Percentiles rank a stretch among this genome's conserved stretches.
These are phyloP conservation scores for Neonectria faginata DNA, from an alignment of 2,329 filamentous ascomycete genomes.

Conservation along the genomic window DNA sequence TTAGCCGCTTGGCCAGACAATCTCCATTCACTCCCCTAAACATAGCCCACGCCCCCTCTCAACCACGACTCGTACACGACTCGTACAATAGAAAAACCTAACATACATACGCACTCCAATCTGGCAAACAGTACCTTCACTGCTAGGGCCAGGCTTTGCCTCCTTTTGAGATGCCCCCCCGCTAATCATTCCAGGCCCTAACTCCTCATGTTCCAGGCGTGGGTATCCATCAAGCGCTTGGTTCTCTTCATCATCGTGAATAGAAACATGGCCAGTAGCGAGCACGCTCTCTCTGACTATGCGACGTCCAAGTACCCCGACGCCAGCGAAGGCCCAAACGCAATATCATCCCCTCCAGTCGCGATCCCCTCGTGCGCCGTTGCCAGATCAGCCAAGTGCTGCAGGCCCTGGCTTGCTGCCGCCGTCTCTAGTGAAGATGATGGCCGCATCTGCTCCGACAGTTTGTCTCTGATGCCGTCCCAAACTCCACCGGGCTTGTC, in stretches of 20 bases:
- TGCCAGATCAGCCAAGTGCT: conserved; percentile 70
- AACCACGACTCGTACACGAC: conserved; percentile 10
- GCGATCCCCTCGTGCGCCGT: conserved; percentile 56
- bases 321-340: conserved; percentile 50
- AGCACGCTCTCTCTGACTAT: conserved; percentile 23
- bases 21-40: conserved; percentile 5
- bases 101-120: conserved; percentile 1
- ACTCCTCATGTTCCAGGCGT: not conserved
- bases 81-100: conserved; percentile 3
- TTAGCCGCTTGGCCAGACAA: conserved; percentile 13
- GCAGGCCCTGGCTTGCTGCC: conserved; percentile 65
- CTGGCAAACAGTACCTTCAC: not conserved
- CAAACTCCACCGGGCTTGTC: conserved; percentile 66
- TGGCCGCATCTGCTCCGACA: conserved; percentile 51
- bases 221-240: not conserved
- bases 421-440: conserved; percentile 53
- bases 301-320: conserved; percentile 52
- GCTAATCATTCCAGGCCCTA: not conserved
- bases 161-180: not conserved
- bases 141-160: not conserved
- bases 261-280: not conserved
- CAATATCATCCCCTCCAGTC: conserved; percentile 47
- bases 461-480: conserved; percentile 66
- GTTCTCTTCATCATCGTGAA: not conserved
- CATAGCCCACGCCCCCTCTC: not conserved